Evolutionary conservation across 2,329 filamentous ascomycete species (phyloP).

Genomic region (Pseudopithomyces chartarum): DNA sequence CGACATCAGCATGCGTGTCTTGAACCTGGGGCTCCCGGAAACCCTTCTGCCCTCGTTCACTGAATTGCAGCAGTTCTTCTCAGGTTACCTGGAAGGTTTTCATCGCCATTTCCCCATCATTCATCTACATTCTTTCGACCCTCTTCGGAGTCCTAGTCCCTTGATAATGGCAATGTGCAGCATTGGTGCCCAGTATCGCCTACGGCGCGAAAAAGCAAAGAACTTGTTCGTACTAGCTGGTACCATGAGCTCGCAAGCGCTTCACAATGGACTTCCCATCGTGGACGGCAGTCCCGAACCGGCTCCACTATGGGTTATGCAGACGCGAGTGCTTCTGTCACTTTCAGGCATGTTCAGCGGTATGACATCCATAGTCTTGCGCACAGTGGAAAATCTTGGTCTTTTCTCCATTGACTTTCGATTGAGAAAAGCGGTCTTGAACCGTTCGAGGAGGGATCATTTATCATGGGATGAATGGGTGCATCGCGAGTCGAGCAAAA

Average conservation of each 20-base stretch:
- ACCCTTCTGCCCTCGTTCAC: slow-evolving; percentile 20
- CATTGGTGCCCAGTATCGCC: slow-evolving; percentile 42
- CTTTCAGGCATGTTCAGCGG: slow-evolving; percentile 37
- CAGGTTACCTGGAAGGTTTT: slow-evolving; percentile 39
- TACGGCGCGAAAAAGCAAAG: slow-evolving; percentile 37
- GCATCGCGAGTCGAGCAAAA: slow-evolving; percentile 34
- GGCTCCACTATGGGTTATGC: slow-evolving; percentile 35
- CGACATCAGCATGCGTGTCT: slow-evolving; percentile 14
- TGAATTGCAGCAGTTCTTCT: slow-evolving; percentile 34
- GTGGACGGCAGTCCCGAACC: slow-evolving; percentile 9
- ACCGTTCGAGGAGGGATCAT: slow-evolving; percentile 9
- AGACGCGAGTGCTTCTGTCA: slow-evolving; percentile 34
- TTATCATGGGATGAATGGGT: slow-evolving; percentile 36
- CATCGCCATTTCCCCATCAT: slow-evolving; percentile 42
- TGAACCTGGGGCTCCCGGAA: slow-evolving; percentile 8
- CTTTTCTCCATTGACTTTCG: slow-evolving; percentile 24
- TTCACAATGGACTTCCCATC: slow-evolving; percentile 13
- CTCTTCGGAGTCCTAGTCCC: slow-evolving; percentile 30
- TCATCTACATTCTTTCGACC: slow-evolving; percentile 37
- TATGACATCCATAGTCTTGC: slow-evolving; percentile 15
- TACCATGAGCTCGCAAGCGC: slow-evolving; percentile 16
- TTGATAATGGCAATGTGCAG: slow-evolving; percentile 43
- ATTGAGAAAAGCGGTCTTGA: slow-evolving; percentile 21
- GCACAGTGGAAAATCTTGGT: slow-evolving; percentile 21
- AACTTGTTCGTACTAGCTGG: slow-evolving; percentile 23